These are phyloP conservation scores for Paecilomyces dactylethromorphus DNA, from an alignment of 2,329 filamentous ascomycete genomes.

Conservation along the genomic window DNA sequence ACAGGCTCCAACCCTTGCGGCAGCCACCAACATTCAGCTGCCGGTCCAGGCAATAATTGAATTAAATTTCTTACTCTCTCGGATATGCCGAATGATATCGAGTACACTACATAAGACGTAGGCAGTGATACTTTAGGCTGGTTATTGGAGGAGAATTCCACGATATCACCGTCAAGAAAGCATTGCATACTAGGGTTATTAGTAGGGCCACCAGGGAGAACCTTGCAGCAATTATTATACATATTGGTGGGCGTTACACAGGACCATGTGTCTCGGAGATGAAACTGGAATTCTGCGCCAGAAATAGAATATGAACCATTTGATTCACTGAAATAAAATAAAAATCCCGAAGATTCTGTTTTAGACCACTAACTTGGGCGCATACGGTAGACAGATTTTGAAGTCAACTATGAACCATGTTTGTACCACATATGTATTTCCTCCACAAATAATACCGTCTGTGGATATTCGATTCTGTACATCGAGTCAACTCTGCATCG, in stretches of 20 bases:
- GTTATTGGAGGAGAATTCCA: background rate
- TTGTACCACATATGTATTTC: background rate
- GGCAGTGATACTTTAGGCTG: background rate
- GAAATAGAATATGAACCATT: background rate
- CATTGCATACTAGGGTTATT: too few species aligned
- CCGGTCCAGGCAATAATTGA: background rate
- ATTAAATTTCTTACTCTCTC: background rate
- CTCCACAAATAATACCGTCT: background rate
- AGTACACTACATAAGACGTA: background rate
- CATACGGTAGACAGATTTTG: background rate
- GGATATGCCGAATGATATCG: background rate
- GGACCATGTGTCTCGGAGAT: background rate
- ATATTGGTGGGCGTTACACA: background rate
- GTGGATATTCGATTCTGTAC: background rate
- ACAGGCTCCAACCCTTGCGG: background rate
- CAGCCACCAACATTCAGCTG: background rate
- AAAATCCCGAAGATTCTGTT: background rate
- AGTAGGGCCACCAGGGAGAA: background rate
- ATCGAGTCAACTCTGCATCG: background rate
- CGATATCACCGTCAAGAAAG: background rate
- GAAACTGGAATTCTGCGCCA: background rate
- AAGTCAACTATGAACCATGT: background rate
- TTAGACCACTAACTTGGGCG: too few species aligned
- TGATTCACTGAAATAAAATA: background rate
- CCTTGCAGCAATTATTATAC: background rate